Percentiles rank a stretch among this genome's conserved stretches.
Evolutionary conservation across 345 rosid genomes (phyloP).

Genomic region (Iberis pinnata): DNA sequence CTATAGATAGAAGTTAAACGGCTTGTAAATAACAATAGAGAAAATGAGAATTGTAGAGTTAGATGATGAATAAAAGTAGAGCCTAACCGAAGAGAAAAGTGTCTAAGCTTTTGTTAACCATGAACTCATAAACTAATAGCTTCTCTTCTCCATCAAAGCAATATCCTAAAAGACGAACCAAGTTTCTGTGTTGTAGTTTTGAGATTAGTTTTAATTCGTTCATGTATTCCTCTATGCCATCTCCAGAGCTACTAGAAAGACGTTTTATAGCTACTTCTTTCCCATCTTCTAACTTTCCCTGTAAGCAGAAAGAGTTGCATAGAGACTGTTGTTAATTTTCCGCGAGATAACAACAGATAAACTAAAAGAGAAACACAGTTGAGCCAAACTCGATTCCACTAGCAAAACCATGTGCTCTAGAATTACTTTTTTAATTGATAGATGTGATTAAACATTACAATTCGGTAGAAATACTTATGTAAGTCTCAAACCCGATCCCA

Average conservation of each 20-base stretch:
- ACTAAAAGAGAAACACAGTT: no score
- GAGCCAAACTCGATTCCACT: no score
- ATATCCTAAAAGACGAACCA: slow-evolving; percentile 47
- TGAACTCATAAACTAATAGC: slow-evolving; percentile 46
- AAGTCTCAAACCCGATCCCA: no score
- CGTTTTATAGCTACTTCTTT: slow-evolving; percentile 43
- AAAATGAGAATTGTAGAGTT: no score
- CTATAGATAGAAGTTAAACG: neutral
- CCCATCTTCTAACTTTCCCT: slow-evolving; percentile 34
- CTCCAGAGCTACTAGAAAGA: slow-evolving; percentile 35
- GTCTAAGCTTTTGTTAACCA: slow-evolving; percentile 50
- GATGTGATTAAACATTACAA: no score
- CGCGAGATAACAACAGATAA: neutral
- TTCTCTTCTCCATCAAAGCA: slow-evolving; percentile 43
- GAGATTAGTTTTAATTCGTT: slow-evolving; percentile 31
- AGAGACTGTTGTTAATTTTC: no score
- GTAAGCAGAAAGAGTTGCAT: neutral
- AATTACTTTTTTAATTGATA: no score
- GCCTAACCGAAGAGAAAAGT: slow-evolving; percentile 38
- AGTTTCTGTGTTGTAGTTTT: slow-evolving; percentile 63
- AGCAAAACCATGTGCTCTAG: no score
- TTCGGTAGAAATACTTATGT: no score
- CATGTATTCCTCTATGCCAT: slow-evolving; percentile 42
- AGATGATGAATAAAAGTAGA: neutral
- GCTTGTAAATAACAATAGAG: neutral